phyloP scores from a whole-genome alignment of 1,284 basidiomycete species.

The Albatrellus sp. region DNA sequence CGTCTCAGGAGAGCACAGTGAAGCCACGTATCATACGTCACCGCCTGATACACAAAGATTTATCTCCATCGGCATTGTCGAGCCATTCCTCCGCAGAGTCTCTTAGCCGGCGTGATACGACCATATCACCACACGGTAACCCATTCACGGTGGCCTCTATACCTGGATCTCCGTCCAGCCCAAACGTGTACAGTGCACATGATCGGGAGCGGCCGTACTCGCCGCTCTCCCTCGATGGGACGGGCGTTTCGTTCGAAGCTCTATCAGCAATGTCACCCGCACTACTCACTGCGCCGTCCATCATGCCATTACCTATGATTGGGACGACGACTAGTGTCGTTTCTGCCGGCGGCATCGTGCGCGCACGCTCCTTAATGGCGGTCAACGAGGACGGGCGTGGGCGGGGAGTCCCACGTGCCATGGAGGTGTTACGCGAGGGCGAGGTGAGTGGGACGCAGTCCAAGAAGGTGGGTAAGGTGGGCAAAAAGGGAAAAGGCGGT shows the following conservation, averaged over 20 bases:
- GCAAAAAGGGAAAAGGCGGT: background rate
- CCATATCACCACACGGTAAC: background rate
- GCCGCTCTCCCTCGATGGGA: slow-evolving; percentile 3
- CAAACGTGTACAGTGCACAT: background rate
- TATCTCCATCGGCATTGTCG: background rate
- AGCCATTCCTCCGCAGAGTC: background rate
- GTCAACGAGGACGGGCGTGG: slow-evolving; percentile 8
- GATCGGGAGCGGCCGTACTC: background rate
- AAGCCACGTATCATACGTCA: slow-evolving; percentile 2
- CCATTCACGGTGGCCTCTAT: background rate
- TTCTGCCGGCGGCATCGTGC: slow-evolving; percentile 10
- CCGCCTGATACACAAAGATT: slow-evolving; percentile 1
- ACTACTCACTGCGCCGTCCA: slow-evolving; percentile 9
- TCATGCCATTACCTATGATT: slow-evolving; percentile 6
- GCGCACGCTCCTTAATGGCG: slow-evolving; percentile 9
- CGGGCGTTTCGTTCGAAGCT: slow-evolving; percentile 1
- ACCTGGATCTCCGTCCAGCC: slow-evolving; percentile 1
- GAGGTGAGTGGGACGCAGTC: background rate
- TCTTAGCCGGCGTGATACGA: background rate
- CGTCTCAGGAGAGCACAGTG: slow-evolving; percentile 4
- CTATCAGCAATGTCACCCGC: slow-evolving; percentile 10
- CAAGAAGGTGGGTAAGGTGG: background rate
- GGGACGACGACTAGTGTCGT: slow-evolving; percentile 12
- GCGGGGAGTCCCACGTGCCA: slow-evolving; percentile 9
- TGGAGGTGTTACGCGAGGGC: slow-evolving; percentile 6